These are phyloP conservation scores for Sclerotinia subarctica DNA, from an alignment of 2,329 filamentous ascomycete genomes.

Conservation along the genomic window DNA sequence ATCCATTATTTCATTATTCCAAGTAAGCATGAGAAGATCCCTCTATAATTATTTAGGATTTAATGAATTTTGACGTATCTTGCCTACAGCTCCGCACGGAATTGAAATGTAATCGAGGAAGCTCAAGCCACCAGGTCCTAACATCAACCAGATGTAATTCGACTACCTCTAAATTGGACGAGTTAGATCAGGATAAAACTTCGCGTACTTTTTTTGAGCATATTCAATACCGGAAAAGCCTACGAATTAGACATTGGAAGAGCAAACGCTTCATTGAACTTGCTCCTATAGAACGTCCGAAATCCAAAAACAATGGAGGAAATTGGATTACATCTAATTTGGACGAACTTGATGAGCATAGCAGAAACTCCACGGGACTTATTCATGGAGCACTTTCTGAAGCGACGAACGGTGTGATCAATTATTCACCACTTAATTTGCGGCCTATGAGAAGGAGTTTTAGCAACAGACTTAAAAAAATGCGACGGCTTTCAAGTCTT, in stretches of 20 bases:
- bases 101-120: not conserved
- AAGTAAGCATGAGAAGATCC: not conserved
- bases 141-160: not conserved
- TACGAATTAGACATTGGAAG: not conserved
- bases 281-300: not conserved
- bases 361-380: not conserved
- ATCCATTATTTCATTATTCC: not conserved
- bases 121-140: not conserved
- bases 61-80: not conserved
- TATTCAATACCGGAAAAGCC: not conserved
- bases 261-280: not conserved
- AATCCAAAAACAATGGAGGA: not conserved
- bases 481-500: slow-evolving; percentile 9
- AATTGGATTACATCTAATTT: not conserved
- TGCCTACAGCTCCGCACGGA: not conserved
- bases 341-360: not conserved
- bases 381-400: not conserved
- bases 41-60: not conserved
- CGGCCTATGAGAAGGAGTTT: not conserved
- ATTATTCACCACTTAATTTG: not conserved
- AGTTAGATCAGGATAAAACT: not conserved
- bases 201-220: not conserved
- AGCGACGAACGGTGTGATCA: not conserved
- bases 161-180: not conserved
- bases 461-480: slow-evolving; percentile 8